Evolutionary conservation across 2,329 filamentous ascomycete genomes (phyloP).

Genomic region (Arthrobotrys conoides): DNA sequence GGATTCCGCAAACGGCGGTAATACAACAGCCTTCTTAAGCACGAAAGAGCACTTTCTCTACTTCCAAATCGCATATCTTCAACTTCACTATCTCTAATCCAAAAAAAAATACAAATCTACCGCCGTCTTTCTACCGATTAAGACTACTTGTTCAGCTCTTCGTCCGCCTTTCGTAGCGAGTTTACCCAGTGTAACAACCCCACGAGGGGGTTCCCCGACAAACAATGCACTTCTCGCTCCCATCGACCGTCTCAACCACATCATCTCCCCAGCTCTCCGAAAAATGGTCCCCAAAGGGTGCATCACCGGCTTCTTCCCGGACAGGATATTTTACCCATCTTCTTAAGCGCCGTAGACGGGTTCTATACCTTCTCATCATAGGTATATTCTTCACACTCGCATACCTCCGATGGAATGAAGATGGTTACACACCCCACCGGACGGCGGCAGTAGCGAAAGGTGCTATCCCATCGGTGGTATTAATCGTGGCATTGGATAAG

Average conservation of each 20-base stretch:
- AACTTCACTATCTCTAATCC: neutral
- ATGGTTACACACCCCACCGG: constrained; percentile 27
- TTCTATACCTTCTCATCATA: constrained; percentile 62
- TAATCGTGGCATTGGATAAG: constrained; percentile 87
- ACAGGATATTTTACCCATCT: constrained; percentile 38
- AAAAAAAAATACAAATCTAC: neutral
- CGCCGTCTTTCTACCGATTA: neutral
- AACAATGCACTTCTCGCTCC: constrained; percentile 64
- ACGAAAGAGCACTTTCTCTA: constrained; percentile 22
- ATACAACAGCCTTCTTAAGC: neutral
- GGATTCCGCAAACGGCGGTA: constrained; percentile 13
- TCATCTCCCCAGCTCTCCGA: constrained; percentile 51
- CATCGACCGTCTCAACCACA: constrained; percentile 62
- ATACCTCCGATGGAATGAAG: constrained; percentile 61
- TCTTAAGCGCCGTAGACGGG: constrained; percentile 59
- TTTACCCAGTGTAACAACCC: constrained; percentile 7
- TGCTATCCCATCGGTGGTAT: constrained; percentile 74
- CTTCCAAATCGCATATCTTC: neutral
- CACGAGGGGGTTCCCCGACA: constrained; percentile 15
- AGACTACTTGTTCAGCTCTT: neutral
- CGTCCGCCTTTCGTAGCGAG: neutral
- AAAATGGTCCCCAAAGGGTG: constrained; percentile 53
- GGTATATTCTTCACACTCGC: constrained; percentile 54
- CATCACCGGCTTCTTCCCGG: constrained; percentile 40
- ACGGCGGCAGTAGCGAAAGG: constrained; percentile 64